phyloP scores from a whole-genome alignment of 805 yeast genomes.

The Kluyveromyces lactis region DNA sequence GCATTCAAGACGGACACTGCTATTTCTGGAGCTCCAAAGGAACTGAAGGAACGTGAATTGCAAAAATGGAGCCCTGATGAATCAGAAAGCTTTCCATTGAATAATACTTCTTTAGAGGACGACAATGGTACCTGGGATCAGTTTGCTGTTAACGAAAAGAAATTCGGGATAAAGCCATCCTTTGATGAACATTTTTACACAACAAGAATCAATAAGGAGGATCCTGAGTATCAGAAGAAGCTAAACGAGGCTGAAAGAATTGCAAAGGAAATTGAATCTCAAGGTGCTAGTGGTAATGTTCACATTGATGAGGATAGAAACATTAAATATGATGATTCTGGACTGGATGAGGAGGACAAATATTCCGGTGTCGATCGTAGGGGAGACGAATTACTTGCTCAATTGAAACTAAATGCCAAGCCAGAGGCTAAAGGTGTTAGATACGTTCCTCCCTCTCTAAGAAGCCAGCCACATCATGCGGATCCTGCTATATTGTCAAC shows the following conservation, averaged over 20 bases:
- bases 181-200: constrained; percentile 83
- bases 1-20: constrained; percentile 78
- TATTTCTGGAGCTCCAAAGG: constrained; percentile 47
- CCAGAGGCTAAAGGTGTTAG: constrained; percentile 27
- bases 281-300: constrained; percentile 52
- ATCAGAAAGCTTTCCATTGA: constrained; percentile 13
- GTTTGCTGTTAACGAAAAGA: constrained; percentile 80
- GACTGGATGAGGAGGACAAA: constrained; percentile 91
- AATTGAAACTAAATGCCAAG: constrained; percentile 25
- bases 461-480: constrained; percentile 27
- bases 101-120: constrained; percentile 30
- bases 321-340: constrained; percentile 63
- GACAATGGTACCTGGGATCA: constrained; percentile 68
- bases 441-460: constrained; percentile 28
- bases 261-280: constrained; percentile 77
- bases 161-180: constrained; percentile 80
- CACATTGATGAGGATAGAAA: constrained; percentile 95
- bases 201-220: constrained; percentile 58
- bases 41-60: constrained; percentile 58
- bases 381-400: constrained; percentile 29
- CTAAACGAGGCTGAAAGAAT: constrained; percentile 64
- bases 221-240: constrained; percentile 64
- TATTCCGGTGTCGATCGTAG: constrained; percentile 82
- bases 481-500: constrained; percentile 31
- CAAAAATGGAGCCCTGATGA: constrained; percentile 80